phyloP scores from a whole-genome alignment of 257 asterid species.

The Solanum appendiculatum region DNA sequence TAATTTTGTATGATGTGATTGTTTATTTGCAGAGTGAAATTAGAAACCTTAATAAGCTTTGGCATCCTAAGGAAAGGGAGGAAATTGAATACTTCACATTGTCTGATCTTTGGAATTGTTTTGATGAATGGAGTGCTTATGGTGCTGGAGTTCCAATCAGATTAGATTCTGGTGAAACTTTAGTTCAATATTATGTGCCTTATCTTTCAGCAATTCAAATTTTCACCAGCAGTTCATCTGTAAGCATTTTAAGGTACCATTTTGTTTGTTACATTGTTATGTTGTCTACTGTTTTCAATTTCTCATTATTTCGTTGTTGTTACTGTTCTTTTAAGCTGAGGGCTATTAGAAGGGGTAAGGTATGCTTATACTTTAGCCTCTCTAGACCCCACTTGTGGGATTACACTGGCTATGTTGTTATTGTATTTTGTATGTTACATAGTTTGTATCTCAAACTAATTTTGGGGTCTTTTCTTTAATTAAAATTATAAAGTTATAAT shows the following conservation, averaged over 20 bases:
- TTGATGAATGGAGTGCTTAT: slow-evolving; percentile 95
- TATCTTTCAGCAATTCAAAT: slow-evolving; percentile 92
- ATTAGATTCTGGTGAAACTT: slow-evolving; percentile 57
- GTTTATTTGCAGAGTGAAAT: slow-evolving; percentile 44
- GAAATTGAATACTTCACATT: slow-evolving; percentile 69
- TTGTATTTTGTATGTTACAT: not conserved
- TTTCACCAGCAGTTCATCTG: slow-evolving; percentile 71
- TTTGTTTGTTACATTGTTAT: not conserved
- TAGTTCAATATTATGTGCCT: slow-evolving; percentile 81
- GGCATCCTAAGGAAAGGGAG: slow-evolving; percentile 91
- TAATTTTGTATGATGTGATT: not conserved
- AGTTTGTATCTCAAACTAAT: not conserved
- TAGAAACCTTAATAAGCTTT: slow-evolving; percentile 77
- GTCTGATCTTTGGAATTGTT: slow-evolving; percentile 80
- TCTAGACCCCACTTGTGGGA: too few relatives aligned
- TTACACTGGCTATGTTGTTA: not conserved
- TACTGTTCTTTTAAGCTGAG: not conserved
- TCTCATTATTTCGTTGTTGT: not conserved
- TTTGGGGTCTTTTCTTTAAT: not conserved
- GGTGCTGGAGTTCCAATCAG: slow-evolving; percentile 80
- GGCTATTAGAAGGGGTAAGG: not conserved
- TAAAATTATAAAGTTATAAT: not conserved
- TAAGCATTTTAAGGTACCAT: slow-evolving; percentile 53
- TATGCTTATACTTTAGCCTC: not conserved
- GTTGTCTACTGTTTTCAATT: not conserved